Conservation (phyloP, 108 stramenopile species). For the Chaetoceros muelleri region DNA sequence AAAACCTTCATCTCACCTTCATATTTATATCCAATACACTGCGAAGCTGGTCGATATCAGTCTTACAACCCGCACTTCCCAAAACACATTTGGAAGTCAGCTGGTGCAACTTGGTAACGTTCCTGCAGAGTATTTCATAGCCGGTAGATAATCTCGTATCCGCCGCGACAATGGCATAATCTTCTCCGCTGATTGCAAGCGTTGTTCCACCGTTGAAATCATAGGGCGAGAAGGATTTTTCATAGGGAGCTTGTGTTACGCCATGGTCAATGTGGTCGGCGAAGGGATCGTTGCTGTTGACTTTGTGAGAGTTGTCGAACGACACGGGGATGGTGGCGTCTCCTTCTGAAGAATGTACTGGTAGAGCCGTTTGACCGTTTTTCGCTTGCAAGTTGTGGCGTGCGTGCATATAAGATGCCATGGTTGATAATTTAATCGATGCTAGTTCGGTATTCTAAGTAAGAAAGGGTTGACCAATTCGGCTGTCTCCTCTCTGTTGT, state of each 20-base stretch:
- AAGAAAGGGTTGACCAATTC: no score
- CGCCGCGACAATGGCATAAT: slow-evolving; percentile 95
- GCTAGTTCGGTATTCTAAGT: no score
- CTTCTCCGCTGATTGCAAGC: slow-evolving; percentile 78
- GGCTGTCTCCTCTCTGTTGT: no score
- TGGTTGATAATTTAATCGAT: no score
- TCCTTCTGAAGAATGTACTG: slow-evolving; percentile 33
- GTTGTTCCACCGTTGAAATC: slow-evolving; percentile 91
- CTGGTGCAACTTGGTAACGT: slow-evolving; percentile 72
- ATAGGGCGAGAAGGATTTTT: slow-evolving; percentile 81
- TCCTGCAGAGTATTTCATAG: slow-evolving; percentile 87
- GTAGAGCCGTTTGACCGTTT: slow-evolving; percentile 26
- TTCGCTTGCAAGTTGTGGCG: not conserved
- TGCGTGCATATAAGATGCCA: no score
- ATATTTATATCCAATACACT: slow-evolving; percentile 82
- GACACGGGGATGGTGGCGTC: slow-evolving; percentile 19
- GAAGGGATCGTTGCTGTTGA: slow-evolving; percentile 1
- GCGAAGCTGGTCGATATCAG: slow-evolving; percentile 91
- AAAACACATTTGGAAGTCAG: slow-evolving; percentile 81
- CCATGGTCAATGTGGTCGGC: slow-evolving; percentile 55
- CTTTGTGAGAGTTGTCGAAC: slow-evolving; percentile 25
- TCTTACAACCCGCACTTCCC: slow-evolving; percentile 92
- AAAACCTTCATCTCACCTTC: slow-evolving; percentile 26
- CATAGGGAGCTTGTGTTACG: slow-evolving; percentile 69
- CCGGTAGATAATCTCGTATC: slow-evolving; percentile 89